Evolutionary conservation across 2,329 filamentous ascomycete genomes (phyloP).

Genomic region (Fusarium sp.): DNA sequence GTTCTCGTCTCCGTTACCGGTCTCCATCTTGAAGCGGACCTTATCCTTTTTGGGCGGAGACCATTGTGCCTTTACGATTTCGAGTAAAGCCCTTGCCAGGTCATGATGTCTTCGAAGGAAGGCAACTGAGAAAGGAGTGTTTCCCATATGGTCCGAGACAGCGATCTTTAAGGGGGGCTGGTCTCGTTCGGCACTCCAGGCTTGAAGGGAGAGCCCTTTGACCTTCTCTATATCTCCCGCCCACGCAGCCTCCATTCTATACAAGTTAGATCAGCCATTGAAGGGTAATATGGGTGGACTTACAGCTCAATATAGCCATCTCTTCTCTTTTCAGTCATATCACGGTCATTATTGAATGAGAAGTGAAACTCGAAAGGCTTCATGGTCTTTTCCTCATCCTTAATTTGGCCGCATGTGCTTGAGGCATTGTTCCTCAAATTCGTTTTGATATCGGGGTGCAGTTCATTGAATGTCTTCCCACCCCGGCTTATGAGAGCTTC

Average conservation of each 20-base stretch:
- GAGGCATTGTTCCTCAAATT: slow-evolving; percentile 12
- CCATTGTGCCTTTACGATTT: slow-evolving; percentile 78
- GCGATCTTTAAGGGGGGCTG: slow-evolving; percentile 74
- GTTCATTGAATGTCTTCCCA: slow-evolving; percentile 75
- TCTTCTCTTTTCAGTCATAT: slow-evolving; percentile 67
- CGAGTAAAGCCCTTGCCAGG: slow-evolving; percentile 74
- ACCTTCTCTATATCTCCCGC: slow-evolving; percentile 74
- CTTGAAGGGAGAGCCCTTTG: slow-evolving; percentile 71
- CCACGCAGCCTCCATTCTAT: slow-evolving; percentile 80
- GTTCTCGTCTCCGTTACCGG: slow-evolving; percentile 53
- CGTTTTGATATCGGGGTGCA: slow-evolving; percentile 67
- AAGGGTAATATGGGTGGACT: slow-evolving; percentile 48
- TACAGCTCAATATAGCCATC: slow-evolving; percentile 73
- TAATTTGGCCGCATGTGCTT: not conserved
- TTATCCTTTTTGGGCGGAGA: slow-evolving; percentile 65
- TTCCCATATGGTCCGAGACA: slow-evolving; percentile 62
- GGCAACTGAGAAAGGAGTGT: slow-evolving; percentile 76
- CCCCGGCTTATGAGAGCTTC: slow-evolving; percentile 65
- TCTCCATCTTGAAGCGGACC: slow-evolving; percentile 62
- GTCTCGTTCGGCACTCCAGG: slow-evolving; percentile 66
- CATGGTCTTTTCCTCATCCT: slow-evolving; percentile 29
- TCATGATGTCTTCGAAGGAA: slow-evolving; percentile 74
- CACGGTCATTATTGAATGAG: slow-evolving; percentile 64
- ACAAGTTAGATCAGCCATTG: slow-evolving; percentile 17
- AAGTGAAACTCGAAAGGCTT: slow-evolving; percentile 63